Conservation (phyloP, 192 early-diverging fungal genomes). For the Paraglomus brasilianum region DNA sequence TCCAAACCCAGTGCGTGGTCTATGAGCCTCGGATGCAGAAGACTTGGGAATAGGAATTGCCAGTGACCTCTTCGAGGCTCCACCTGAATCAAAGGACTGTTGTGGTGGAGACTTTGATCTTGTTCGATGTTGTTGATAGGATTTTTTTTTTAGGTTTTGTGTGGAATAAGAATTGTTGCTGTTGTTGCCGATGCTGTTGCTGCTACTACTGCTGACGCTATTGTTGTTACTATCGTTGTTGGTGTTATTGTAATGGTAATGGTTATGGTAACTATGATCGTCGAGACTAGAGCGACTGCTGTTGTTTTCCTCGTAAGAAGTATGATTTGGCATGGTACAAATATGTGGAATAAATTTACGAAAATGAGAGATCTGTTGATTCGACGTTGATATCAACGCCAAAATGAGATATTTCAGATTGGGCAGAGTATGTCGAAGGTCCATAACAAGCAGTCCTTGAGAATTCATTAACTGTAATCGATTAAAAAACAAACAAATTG, state of each 20-base stretch:
- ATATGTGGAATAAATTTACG: constrained; percentile 30
- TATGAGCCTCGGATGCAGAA: not conserved
- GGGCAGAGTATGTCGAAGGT: constrained; percentile 70
- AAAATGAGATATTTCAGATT: constrained; percentile 66
- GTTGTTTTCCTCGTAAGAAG: not conserved
- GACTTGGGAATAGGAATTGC: not conserved
- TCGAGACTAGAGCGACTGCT: too few species aligned
- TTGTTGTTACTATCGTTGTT: not conserved
- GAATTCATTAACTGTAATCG: constrained; percentile 63
- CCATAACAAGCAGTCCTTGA: constrained; percentile 59
- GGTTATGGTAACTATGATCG: too few species aligned
- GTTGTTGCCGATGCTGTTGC: not conserved
- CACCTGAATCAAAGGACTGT: not conserved
- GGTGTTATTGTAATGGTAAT: not conserved
- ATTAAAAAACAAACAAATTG: not conserved
- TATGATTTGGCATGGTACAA: not conserved
- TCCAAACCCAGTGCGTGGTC: not conserved
- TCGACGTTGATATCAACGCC: constrained; percentile 46
- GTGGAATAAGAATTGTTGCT: not conserved
- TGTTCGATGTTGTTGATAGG: not conserved
- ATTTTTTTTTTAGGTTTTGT: not conserved
- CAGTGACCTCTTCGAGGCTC: not conserved
- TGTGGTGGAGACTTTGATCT: not conserved
- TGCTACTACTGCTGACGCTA: not conserved
- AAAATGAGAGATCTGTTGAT: not conserved